These are phyloP conservation scores for Patellifolia procumbens DNA, from an alignment of 179 eudicot species.

Conservation along the genomic window DNA sequence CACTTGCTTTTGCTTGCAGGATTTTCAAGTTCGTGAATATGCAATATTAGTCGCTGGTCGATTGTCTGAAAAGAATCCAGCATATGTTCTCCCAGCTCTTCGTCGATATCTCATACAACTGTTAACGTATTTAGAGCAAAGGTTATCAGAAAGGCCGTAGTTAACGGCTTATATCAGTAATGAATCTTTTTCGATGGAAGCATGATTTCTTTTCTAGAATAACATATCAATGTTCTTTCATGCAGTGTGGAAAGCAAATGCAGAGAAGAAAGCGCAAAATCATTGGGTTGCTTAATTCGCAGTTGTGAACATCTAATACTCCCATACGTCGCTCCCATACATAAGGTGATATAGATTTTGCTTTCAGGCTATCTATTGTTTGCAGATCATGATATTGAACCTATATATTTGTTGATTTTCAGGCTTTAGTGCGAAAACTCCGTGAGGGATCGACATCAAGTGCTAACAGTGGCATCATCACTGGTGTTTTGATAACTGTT, in stretches of 20 bases:
- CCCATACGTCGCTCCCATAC: conserved; percentile 94
- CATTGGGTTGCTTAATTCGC: conserved; percentile 92
- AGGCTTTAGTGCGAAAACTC: conserved; percentile 93
- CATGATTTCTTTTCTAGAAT: background rate
- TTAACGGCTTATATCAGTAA: background rate
- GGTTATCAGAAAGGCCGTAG: conserved; percentile 41
- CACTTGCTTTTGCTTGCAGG: conserved; percentile 43
- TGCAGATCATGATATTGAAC: background rate
- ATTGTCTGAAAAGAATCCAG: conserved; percentile 97
- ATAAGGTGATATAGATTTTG: conserved; percentile 59
- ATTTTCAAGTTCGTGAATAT: conserved; percentile 85
- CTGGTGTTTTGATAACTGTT: conserved; percentile 89
- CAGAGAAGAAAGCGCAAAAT: conserved; percentile 97
- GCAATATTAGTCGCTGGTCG: conserved; percentile 94
- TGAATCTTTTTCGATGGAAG: background rate
- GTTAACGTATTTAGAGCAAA: conserved; percentile 84
- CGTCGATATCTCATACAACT: conserved; percentile 97
- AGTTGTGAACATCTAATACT: conserved; percentile 88
- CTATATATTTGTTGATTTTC: conserved; percentile 25
- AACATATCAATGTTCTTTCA: conserved; percentile 22
- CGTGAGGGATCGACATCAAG: conserved; percentile 74
- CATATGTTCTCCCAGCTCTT: conserved; percentile 99
- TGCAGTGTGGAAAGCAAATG: conserved; percentile 93
- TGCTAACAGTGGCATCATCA: conserved; percentile 80
- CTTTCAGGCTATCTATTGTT: conserved; percentile 16